Percentiles rank a stretch among this genome's conserved stretches.
Evolutionary conservation across 1,284 basidiomycete genomes (phyloP).

Genomic region (Megacollybia platyphylla): DNA sequence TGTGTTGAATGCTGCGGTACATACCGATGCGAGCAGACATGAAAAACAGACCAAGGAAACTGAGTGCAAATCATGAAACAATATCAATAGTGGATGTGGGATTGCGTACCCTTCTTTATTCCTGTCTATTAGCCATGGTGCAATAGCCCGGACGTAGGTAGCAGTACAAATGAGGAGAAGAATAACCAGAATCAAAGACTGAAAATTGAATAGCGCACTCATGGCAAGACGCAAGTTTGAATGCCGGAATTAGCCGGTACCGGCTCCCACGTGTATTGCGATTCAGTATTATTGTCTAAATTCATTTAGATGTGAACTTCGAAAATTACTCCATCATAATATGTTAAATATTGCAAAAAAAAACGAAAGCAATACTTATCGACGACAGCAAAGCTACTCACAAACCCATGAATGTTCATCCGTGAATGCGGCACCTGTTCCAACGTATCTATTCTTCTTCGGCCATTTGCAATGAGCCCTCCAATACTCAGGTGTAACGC

Average conservation of each 20-base stretch:
- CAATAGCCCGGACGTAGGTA: conserved; percentile 86
- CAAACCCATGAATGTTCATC: too few species aligned
- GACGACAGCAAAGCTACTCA: too few species aligned
- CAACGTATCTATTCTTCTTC: conserved; percentile 2
- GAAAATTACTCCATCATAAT: too few species aligned
- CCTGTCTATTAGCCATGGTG: conserved; percentile 82
- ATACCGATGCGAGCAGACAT: conserved; percentile 1
- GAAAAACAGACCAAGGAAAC: conserved; percentile 2
- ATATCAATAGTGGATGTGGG: neutral
- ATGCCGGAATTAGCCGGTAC: too few species aligned
- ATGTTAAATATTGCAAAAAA: too few species aligned
- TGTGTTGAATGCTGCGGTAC: neutral
- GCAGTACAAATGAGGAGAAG: conserved; percentile 94
- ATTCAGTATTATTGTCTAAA: too few species aligned
- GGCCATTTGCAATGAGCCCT: conserved; percentile 5
- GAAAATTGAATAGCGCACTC: conserved; percentile 93
- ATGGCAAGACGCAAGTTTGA: neutral
- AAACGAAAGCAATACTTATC: too few species aligned
- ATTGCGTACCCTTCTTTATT: conserved; percentile 82
- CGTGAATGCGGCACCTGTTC: neutral
- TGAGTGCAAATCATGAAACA: neutral
- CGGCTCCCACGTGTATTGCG: too few species aligned
- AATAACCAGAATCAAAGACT: conserved; percentile 88
- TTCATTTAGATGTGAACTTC: too few species aligned
- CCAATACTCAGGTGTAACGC: neutral